A percentile compares a stretch with the other conserved stretches of the same genome.
Evolutionary conservation across 768 basidiomycete genomes (phyloP).

Genomic region (Harrya chromipes): DNA sequence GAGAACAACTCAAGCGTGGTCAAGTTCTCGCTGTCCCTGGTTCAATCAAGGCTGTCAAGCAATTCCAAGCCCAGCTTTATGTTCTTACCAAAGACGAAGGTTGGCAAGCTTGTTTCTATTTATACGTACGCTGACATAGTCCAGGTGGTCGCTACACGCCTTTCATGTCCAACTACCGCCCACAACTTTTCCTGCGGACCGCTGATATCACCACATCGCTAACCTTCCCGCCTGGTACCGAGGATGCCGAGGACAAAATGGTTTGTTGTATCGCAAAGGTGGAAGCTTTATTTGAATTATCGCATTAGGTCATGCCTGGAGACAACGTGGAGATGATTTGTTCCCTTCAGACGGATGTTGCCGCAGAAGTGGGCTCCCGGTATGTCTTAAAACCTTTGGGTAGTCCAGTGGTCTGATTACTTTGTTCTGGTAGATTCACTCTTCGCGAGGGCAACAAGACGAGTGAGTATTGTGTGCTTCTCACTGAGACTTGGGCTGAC

Average conservation of each 20-base stretch:
- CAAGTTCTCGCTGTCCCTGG: slow-evolving; percentile 89
- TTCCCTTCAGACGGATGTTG: slow-evolving; percentile 78
- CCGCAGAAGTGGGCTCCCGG: slow-evolving; percentile 85
- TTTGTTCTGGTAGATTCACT: slow-evolving; percentile 55
- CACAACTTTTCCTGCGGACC: slow-evolving; percentile 94
- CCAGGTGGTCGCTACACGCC: slow-evolving; percentile 78
- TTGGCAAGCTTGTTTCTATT: slow-evolving; percentile 46
- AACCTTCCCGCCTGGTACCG: slow-evolving; percentile 82
- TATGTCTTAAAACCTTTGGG: slow-evolving; percentile 18
- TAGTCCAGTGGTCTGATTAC: neutral
- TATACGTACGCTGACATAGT: slow-evolving; percentile 30
- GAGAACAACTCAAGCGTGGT: slow-evolving; percentile 92
- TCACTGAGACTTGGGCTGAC: slow-evolving; percentile 10
- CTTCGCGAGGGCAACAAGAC: slow-evolving; percentile 95
- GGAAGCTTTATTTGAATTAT: slow-evolving; percentile 1
- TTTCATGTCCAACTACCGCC: slow-evolving; percentile 92
- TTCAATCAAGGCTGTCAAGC: slow-evolving; percentile 90
- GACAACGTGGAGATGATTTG: slow-evolving; percentile 96
- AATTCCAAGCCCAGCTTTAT: slow-evolving; percentile 93
- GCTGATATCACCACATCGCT: slow-evolving; percentile 87
- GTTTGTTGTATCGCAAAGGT: slow-evolving; percentile 35
- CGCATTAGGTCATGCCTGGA: slow-evolving; percentile 84
- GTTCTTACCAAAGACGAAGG: slow-evolving; percentile 37
- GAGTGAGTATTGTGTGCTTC: slow-evolving; percentile 42
- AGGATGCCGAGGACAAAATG: slow-evolving; percentile 84